phyloP scores from a whole-genome alignment of 768 basidiomycete genomes.

The Lentinula sp. region DNA sequence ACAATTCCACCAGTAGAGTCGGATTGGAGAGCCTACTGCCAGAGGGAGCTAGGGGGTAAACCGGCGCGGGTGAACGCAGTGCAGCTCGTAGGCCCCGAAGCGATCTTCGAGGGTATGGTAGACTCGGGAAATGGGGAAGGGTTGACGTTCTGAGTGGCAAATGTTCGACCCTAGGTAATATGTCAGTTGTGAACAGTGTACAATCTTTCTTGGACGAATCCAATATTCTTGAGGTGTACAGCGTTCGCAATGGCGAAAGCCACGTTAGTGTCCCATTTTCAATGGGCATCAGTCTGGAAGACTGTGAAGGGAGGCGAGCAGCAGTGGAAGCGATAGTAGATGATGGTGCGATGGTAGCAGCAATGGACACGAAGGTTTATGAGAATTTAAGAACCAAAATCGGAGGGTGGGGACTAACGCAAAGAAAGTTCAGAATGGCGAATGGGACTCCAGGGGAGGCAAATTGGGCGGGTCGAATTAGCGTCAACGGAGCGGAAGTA shows the following conservation, averaged over 20 bases:
- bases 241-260: not conserved
- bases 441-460: not conserved
- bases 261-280: not conserved
- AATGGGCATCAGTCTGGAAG: not conserved
- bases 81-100: not conserved
- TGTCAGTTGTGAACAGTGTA: not conserved
- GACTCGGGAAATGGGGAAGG: not conserved
- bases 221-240: not conserved
- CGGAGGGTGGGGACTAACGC: not conserved
- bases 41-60: not conserved
- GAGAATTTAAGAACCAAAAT: not conserved
- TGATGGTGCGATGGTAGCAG: conserved; percentile 6
- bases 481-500: too few relatives aligned
- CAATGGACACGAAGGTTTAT: not conserved
- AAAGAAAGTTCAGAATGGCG: not conserved
- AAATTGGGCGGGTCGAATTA: not conserved
- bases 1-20: too few relatives aligned
- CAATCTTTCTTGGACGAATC: not conserved
- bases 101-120: not conserved
- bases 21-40: not conserved
- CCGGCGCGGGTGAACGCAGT: not conserved
- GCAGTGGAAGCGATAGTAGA: not conserved
- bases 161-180: not conserved
- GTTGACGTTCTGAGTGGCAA: not conserved
- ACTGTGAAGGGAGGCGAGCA: not conserved